Evolutionary conservation across 2,329 filamentous ascomycete genomes (phyloP).

Genomic region (Neoarthrinium moseri): DNA sequence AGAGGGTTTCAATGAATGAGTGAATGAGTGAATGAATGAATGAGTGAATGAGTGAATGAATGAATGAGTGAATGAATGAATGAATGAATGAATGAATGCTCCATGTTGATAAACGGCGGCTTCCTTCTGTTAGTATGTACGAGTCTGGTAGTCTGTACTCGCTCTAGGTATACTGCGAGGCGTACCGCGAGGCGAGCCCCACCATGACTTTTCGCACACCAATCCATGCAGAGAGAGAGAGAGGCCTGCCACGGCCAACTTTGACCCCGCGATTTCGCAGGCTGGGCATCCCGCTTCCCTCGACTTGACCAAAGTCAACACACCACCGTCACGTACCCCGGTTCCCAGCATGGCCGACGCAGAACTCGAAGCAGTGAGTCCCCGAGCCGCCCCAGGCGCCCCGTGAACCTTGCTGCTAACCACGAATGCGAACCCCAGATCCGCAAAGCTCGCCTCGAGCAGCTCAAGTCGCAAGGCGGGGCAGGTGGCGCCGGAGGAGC

Average conservation of each 20-base stretch:
- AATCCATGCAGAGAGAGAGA: too few relatives aligned
- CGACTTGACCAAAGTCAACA: background rate
- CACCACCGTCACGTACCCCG: background rate
- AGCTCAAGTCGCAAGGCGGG: constrained; percentile 75
- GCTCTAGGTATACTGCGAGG: too few relatives aligned
- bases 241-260: too few relatives aligned
- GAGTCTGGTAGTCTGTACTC: too few relatives aligned
- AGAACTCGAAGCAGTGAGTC: constrained; percentile 60
- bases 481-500: constrained; percentile 44
- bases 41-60: too few relatives aligned
- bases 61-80: too few relatives aligned
- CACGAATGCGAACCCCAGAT: constrained; percentile 56
- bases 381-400: background rate
- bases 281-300: background rate
- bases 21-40: too few relatives aligned
- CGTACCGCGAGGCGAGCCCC: constrained; percentile 1
- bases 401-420: background rate
- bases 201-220: constrained; percentile 9
- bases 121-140: too few relatives aligned
- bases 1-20: too few relatives aligned
- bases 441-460: constrained; percentile 85
- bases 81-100: too few relatives aligned
- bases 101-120: too few relatives aligned
- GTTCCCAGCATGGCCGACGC: constrained; percentile 56
- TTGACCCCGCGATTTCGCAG: too few relatives aligned